Percentiles rank a stretch among this genome's conserved stretches.
These are phyloP conservation scores for Flaveria bidentis DNA, from an alignment of 129 eudicot genomes.

Conservation along the genomic window DNA sequence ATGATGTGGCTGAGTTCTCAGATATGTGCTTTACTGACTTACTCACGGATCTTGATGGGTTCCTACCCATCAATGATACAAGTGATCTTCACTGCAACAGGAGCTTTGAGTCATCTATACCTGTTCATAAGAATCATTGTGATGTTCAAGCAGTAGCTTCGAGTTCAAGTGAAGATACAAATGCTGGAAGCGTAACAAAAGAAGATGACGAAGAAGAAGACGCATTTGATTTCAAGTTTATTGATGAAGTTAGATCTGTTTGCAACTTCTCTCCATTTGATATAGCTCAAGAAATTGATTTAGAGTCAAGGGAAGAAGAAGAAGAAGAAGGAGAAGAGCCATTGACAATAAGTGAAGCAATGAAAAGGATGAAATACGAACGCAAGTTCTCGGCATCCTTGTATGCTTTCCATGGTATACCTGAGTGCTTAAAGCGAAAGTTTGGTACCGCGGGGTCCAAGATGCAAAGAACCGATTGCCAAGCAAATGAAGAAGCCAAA, in stretches of 20 bases:
- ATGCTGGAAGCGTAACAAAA: conserved; percentile 40
- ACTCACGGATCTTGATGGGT: conserved; percentile 51
- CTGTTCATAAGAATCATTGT: conserved; percentile 23
- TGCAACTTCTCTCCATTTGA: conserved; percentile 56
- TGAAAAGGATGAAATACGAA: conserved; percentile 77
- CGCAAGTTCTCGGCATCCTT: conserved; percentile 77
- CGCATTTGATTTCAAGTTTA: conserved; percentile 49
- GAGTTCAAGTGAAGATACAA: conserved; percentile 34
- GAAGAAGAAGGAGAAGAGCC: conserved; percentile 53
- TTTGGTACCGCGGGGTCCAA: conserved; percentile 43
- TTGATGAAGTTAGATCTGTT: conserved; percentile 54
- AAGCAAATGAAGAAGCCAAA: conserved; percentile 33
- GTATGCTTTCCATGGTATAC: conserved; percentile 73
- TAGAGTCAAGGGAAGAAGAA: conserved; percentile 23
- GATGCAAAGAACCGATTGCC: conserved; percentile 30
- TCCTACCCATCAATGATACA: conserved; percentile 22
- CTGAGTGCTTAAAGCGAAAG: conserved; percentile 59
- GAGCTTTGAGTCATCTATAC: conserved; percentile 30
- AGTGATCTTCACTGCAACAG: conserved; percentile 22
- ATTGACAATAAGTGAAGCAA: conserved; percentile 53
- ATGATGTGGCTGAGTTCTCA: conserved; percentile 35
- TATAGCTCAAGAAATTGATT: conserved; percentile 52
- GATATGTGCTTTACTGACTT: conserved; percentile 54
- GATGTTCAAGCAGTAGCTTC: conserved; percentile 16
- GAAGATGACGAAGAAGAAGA: conserved; percentile 44